Evolutionary conservation across 2,329 filamentous ascomycete species (phyloP), one percentile per base, ranked within the genome.

Genomic region (Shiraia sp.): DNA sequence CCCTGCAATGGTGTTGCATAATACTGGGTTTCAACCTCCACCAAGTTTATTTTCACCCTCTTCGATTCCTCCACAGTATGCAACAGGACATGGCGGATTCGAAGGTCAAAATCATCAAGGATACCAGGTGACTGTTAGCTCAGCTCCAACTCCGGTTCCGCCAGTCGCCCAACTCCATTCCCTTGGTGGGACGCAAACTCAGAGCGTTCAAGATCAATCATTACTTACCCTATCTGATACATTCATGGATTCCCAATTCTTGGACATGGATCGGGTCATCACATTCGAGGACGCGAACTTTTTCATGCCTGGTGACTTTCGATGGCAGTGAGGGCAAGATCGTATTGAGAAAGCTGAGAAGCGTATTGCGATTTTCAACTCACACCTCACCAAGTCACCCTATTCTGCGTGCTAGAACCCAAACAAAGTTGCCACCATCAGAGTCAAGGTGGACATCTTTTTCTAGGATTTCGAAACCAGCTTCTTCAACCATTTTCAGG

Each of bases 201-300:
- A 57, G 12, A 49, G 47, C 7, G 33, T 61, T 1, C 61, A 65
- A 17, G 63, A 67, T 15, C 56, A 64, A 24, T 63, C 55, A 6
- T 38, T 67, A 3, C 37, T 66, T 4, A 64, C 47, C 23, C 45
- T 67, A 1, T 64, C 59, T 0, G 63, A 66, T 31, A 55, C 63
- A 2, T 58, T 67, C 10, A 65, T 65, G 59, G 62, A 63, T 23
- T 55, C 62, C 8, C 57, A 64, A 13, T 67, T 64, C 25, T 32
- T 65, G 17, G 63, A 57, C 16, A 59, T 67, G 58, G 63, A 67
- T 36, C 55, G 63, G 0, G 63, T 67, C 0, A 67, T 67, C 13
- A 67, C 63, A 2, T 67, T 67, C 36, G 63, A 67, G 27, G 62
- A 67, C 26, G 57, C 61, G 10, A 67, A 66, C 32, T 67, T 67